A percentile compares a stretch with the other conserved stretches of the same genome.
Evolutionary conservation across 257 asterid species (phyloP).

Genomic region (Jaltomata sinuosa): DNA sequence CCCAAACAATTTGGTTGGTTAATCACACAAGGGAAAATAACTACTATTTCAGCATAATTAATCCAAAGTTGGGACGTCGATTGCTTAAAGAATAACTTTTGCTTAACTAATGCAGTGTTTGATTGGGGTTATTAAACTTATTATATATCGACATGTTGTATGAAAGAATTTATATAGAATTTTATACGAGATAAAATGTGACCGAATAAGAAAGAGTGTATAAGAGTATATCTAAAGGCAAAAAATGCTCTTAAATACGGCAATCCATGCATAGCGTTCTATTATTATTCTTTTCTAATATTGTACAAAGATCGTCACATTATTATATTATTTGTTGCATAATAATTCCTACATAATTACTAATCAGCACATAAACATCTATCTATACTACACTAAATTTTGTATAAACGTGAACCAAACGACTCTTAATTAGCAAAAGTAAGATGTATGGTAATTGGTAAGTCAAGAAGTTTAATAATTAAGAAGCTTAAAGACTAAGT

Average conservation of each 20-base stretch:
- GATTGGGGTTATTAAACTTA: background rate
- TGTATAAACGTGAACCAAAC: background rate
- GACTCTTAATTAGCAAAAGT: background rate
- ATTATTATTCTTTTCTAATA: background rate
- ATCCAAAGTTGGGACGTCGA: background rate
- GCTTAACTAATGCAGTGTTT: no score
- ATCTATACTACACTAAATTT: background rate
- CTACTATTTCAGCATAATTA: background rate
- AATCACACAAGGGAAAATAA: background rate
- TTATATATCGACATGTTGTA: background rate
- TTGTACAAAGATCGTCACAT: background rate
- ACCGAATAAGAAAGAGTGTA: background rate
- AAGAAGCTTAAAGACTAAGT: conserved; percentile 73
- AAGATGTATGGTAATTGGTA: background rate
- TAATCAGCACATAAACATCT: background rate
- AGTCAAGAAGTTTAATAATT: background rate
- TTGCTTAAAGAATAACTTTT: background rate
- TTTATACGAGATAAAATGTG: background rate
- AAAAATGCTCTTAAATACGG: background rate
- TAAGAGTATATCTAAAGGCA: background rate
- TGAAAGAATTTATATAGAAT: background rate
- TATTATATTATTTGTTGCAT: background rate
- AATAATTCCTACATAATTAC: background rate
- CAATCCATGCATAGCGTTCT: background rate
- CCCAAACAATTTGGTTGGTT: background rate